Evolutionary conservation across 345 rosid species (phyloP), one percentile per base, ranked within the genome.

Genomic region (Euclidium syriacum): DNA sequence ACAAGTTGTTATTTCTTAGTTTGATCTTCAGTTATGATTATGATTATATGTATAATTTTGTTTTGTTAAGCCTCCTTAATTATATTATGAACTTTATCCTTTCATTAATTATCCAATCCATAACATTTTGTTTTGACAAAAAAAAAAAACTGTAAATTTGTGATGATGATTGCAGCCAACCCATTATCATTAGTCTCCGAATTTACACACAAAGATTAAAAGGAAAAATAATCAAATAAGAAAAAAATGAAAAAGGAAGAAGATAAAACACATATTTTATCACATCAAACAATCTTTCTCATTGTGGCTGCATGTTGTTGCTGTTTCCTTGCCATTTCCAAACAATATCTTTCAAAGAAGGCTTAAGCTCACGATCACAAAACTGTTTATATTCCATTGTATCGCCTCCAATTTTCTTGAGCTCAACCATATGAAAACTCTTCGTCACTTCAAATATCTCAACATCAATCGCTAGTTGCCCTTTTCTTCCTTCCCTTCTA

Each of bases 281-380:
- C 23, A 51, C 48, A 18, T 51, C 18, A 40, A 29, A 40, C 47
- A 59, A 68, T 35, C 33, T 41, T n/a, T 49, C 42, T 57, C 50
- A 10, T 32, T 51, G 48, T 25, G 42, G 25, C 32, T 7, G n/a
- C n/a, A n/a, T n/a, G 33, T 17, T 68, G 53, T 68, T 64, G 77
- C 58, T 56, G 62, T 17, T 65, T 36, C 85, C 91, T 57, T 86
- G 78, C 94, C 96, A 91, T 29, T 78, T 77, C 95, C 98, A 85
- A 4, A 88, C 96, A n/a, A 91, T 90, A 52, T 88, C 98, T 64
- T 82, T 79, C 5, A 91, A 81, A 19, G 92, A 86, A 15, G 95
- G 90, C 67, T 76, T 91, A 56, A 91, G 63, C 62, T 71, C 95
- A 4, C 62, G 70, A 65, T 83, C 79, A 39, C 82, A 88, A 38